phyloP scores from a whole-genome alignment of 306 rosid genomes.

The Medicago lupulina region DNA sequence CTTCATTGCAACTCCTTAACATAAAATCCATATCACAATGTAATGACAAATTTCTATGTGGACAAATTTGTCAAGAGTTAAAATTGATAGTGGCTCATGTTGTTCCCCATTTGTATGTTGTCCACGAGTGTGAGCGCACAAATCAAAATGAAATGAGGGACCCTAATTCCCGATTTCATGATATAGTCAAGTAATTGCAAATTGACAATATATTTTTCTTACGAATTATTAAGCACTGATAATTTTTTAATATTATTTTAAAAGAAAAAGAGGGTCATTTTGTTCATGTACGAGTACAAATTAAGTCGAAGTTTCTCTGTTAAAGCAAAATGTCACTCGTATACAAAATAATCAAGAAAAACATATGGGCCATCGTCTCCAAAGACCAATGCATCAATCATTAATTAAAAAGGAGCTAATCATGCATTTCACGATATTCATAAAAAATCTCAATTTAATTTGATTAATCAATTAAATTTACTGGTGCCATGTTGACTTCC shows the following conservation, averaged over 20 bases:
- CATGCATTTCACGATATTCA: conserved; percentile 18
- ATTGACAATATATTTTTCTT: not conserved
- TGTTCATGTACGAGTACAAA: conserved; percentile 1
- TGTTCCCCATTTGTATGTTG: not conserved
- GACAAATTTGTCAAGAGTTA: not conserved
- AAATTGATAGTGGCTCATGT: not conserved
- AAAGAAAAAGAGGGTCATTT: not conserved
- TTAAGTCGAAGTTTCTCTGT: not conserved
- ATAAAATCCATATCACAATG: no score
- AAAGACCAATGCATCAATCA: conserved; percentile 27
- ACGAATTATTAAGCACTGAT: not conserved
- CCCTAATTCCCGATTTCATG: not conserved
- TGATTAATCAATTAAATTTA: conserved; percentile 31
- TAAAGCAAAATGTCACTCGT: conserved; percentile 1
- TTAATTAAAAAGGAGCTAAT: conserved; percentile 23
- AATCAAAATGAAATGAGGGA: not conserved
- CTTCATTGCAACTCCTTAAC: no score
- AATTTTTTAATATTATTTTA: not conserved
- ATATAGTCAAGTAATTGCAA: not conserved
- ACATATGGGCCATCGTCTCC: conserved; percentile 20
- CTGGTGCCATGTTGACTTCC: conserved; percentile 48
- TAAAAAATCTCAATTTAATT: conserved; percentile 10
- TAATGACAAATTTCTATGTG: not conserved
- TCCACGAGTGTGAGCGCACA: not conserved
- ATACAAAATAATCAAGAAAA: conserved; percentile 8